Evolutionary conservation across 805 yeast species (phyloP), one percentile per base, ranked within the genome.

Genomic region (Myxozyma mucilagina): DNA sequence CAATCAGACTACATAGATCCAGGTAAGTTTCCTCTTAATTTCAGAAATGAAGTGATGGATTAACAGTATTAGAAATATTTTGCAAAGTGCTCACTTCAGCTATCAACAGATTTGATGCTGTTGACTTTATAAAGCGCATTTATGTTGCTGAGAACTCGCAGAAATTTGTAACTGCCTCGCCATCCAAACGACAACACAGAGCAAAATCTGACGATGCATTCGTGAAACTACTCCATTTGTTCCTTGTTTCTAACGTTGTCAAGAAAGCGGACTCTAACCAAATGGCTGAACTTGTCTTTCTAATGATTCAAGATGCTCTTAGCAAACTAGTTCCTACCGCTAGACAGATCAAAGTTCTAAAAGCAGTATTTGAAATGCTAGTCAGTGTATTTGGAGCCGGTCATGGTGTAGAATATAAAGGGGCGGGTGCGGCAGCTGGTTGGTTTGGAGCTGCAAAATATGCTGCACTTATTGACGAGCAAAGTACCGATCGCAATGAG

Each of bases 111-210:
- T 59, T 55, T 34, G 63, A 59, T 16, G 39, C 51, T 31, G 24
- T 31, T 8, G 38, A 59, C 16, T 56, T 59, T 11, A 20, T 43
- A 14, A 60, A 59, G 32, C 36, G 50, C 35, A 9, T 59, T 4
- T 55, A 55, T 10, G 53, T 42, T 29, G 16, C 16, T 16, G 53
- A 59, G 31, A 43, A 53, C 13, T 20, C 35, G 18, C 57, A 57
- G 8, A 56, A 56, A n/a, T 56, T 56, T 47, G 38, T 49, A 9
- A 41, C 60, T 9, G 41, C 52, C 1, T 54, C 62, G 4, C 62
- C 62, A 3, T 59, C 62, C 38, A 52, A 52, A 34, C 38, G 47
- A 16, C 39, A 13, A 3, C 34, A 44, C 5, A 39, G 10, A 8
- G 20, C 49, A 5, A n/a, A 18, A 5, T 13, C 31, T n/a, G 41